Conservation (phyloP, 2,329 filamentous ascomycete genomes). For the Davidsoniella virescens region DNA sequence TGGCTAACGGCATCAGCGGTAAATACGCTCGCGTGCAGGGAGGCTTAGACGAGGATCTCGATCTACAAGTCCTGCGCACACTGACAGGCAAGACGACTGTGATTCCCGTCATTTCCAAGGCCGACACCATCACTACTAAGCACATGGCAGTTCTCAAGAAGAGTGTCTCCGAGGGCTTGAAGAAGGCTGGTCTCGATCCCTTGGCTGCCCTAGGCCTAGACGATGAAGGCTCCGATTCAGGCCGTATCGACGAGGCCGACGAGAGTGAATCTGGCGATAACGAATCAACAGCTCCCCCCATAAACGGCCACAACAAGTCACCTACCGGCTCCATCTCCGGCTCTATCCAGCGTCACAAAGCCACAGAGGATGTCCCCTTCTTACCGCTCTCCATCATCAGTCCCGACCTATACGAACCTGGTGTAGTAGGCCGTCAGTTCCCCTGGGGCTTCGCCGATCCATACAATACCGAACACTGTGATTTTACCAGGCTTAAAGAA, state of each 20-base stretch:
- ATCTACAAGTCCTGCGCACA: constrained; percentile 75
- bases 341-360: constrained; percentile 30
- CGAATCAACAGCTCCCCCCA: constrained; percentile 18
- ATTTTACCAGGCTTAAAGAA: constrained; percentile 81
- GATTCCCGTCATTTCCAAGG: constrained; percentile 89
- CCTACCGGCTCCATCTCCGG: constrained; percentile 19
- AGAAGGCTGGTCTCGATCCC: constrained; percentile 72
- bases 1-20: constrained; percentile 26
- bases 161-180: constrained; percentile 75
- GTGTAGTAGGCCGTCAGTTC: constrained; percentile 68
- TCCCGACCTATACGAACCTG: constrained; percentile 76
- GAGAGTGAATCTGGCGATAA: constrained; percentile 24
- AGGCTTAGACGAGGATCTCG: constrained; percentile 71
- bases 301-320: constrained; percentile 16
- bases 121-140: constrained; percentile 85
- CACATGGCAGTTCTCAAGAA: constrained; percentile 90
- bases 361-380: constrained; percentile 45
- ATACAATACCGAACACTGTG: constrained; percentile 79
- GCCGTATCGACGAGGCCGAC: constrained; percentile 40
- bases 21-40: constrained; percentile 34
- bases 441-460: constrained; percentile 96
- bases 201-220: constrained; percentile 74
- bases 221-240: constrained; percentile 45
- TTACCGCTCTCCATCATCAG: constrained; percentile 87
- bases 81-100: constrained; percentile 89